A percentile compares a stretch with the other conserved stretches of the same genome.
Evolutionary conservation across 176 grass and related monocot species (phyloP).

Genomic region (Typha latifolia): DNA sequence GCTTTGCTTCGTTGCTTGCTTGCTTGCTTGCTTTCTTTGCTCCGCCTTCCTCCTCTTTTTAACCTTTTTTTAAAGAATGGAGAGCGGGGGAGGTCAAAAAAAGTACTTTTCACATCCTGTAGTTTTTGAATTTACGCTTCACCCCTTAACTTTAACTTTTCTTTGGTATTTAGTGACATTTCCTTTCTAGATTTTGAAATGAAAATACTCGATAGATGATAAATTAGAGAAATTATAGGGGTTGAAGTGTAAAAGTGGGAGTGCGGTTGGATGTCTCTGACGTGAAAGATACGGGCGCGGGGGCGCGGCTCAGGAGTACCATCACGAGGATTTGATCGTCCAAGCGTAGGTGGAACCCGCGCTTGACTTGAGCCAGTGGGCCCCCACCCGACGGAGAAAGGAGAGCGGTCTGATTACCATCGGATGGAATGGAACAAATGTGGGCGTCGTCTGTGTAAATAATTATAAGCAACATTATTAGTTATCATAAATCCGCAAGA

Average conservation of each 20-base stretch:
- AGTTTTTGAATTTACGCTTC: no score
- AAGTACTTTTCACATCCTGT: no score
- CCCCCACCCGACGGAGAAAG: neutral
- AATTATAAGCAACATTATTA: no score
- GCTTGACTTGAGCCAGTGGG: conserved; percentile 19
- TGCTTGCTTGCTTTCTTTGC: neutral
- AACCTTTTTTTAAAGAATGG: neutral
- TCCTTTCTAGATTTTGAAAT: no score
- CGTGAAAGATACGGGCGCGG: conserved; percentile 8
- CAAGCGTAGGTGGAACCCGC: neutral
- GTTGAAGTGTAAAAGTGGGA: neutral
- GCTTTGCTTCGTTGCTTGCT: neutral
- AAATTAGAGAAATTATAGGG: no score
- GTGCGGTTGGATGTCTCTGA: neutral
- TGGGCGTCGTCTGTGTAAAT: no score
- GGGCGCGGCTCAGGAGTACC: neutral
- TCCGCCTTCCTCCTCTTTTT: neutral
- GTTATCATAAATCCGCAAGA: no score
- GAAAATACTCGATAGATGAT: no score
- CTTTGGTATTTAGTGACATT: no score
- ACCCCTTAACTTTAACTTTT: no score
- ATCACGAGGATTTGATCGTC: conserved; percentile 25
- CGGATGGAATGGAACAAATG: no score
- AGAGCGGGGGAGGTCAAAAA: no score
- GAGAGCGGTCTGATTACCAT: neutral